Conservation (phyloP, 805 yeast genomes). For the Scheffersomyces amazonensis region DNA sequence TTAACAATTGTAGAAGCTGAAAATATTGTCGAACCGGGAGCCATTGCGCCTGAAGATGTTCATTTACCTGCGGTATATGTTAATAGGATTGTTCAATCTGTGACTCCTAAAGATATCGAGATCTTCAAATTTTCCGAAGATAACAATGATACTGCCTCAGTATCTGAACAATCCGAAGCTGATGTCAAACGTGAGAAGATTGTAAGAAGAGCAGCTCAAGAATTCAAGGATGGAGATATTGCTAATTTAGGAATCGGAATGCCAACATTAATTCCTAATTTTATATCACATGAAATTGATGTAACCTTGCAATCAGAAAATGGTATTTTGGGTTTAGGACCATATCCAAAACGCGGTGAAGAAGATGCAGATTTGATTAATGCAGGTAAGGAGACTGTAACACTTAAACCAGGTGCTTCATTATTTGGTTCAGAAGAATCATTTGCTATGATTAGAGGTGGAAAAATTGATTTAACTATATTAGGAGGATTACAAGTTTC, state of each 20-base stretch:
- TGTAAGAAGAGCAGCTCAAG: constrained; percentile 44
- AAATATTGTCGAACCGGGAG: constrained; percentile 46
- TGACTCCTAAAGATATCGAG: constrained; percentile 43
- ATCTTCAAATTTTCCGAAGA: constrained; percentile 21
- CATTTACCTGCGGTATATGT: constrained; percentile 49
- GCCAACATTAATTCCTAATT: constrained; percentile 47
- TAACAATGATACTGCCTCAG: constrained; percentile 3
- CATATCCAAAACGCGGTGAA: constrained; percentile 40
- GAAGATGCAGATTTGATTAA: constrained; percentile 48
- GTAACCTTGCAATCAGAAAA: constrained; percentile 48
- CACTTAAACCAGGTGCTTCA: not conserved
- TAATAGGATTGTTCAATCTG: constrained; percentile 35
- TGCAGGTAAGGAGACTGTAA: constrained; percentile 43
- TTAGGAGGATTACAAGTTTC: constrained; percentile 52
- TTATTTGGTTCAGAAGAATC: constrained; percentile 24
- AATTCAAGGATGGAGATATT: constrained; percentile 40
- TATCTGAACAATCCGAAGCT: constrained; percentile 11
- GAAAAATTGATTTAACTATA: constrained; percentile 41
- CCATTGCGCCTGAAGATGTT: constrained; percentile 41
- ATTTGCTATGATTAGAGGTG: constrained; percentile 49
- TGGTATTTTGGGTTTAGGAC: constrained; percentile 49
- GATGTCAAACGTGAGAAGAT: constrained; percentile 28
- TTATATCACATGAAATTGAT: constrained; percentile 28
- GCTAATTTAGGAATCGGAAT: constrained; percentile 52
- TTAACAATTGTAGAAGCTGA: constrained; percentile 51